Base-by-base conservation (phyloP, 495 filamentous ascomycete species). In the Viridothelium virens region DNA sequence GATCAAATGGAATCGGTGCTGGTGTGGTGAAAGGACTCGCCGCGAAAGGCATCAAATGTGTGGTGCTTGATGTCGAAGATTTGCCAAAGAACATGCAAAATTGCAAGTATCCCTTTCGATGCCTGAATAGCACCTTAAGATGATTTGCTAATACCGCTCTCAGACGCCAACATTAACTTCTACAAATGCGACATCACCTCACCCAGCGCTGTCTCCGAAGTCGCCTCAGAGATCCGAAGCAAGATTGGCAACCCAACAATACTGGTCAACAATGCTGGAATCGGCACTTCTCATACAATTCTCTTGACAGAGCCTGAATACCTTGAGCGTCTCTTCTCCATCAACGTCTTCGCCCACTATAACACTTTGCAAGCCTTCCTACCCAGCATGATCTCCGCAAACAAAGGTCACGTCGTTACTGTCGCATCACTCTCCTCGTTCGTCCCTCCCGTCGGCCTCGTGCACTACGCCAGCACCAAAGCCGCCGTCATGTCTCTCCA, bases 211-310 rank as follows among this genome's bases (percentile, higher is more conserved):
- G 78, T 87, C 59, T 73, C 74, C 18, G 62, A 75, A 31, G 74
- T 79, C 3, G 84, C 78, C 5, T 74, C 76, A 46, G 71, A 74
- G 1, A 80, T 87, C 66, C 79, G 81, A 53, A 70, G 69, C 4
- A 72, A 78, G 3, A 76, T 80, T 39, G 79, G 84, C 66, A 73
- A 80, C 48, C 80, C 83, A 11, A 81, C 79, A 0, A 80, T 88
- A 12, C 74, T 87, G 53, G 73, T 87, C 69, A 87, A 87, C 78
- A 88, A 88, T 65, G 85, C 85, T 12, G 84, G 84, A 39, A 77
- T 87, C 37, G 79, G 76, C 38, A 73, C 76, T 39, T 75, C 79
- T 16, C 74, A 75, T 16, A 73, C 75, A 3, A 82, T 87, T 50
- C 77, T 86, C 4, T 74, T 81, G 0, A 75, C 79, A 41, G 65